phyloP scores from a whole-genome alignment of 257 asterid species.

The Gentiana macrophylla region DNA sequence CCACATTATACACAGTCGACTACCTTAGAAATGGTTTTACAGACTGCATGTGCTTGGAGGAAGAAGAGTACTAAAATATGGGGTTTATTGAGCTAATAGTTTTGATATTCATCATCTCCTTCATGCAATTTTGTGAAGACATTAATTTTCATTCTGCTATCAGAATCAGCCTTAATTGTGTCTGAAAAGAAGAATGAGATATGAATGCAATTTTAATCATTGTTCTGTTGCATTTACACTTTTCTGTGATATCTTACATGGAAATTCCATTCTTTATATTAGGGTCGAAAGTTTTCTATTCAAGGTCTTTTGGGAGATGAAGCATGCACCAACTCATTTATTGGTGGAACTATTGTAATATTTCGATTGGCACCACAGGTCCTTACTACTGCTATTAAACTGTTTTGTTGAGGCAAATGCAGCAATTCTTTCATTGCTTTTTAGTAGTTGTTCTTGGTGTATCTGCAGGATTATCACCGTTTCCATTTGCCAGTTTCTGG shows the following conservation, averaged over 20 bases:
- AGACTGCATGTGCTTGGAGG: no score
- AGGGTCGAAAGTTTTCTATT: slow-evolving; percentile 92
- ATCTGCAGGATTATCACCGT: slow-evolving; percentile 89
- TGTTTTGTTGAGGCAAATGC: not conserved
- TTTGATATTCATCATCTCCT: no score
- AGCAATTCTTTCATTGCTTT: not conserved
- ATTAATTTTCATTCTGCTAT: no score
- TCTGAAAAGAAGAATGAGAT: no score
- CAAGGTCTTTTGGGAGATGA: slow-evolving; percentile 86
- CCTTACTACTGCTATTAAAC: slow-evolving; percentile 10
- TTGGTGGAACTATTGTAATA: slow-evolving; percentile 76
- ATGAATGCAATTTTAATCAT: no score
- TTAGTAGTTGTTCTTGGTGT: not conserved
- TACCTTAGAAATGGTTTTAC: no score
- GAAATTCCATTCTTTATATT: slow-evolving; percentile 8
- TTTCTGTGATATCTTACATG: not conserved
- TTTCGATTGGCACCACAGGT: slow-evolving; percentile 99
- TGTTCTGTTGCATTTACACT: no score
- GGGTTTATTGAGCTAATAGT: no score
- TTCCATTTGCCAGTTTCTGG: slow-evolving; percentile 96
- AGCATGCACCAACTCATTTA: slow-evolving; percentile 47
- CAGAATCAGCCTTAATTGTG: no score
- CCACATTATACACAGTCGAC: no score
- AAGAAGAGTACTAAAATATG: no score
- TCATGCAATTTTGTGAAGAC: no score